Conservation (phyloP, 257 asterid genomes). For the Salvia miltiorrhiza region DNA sequence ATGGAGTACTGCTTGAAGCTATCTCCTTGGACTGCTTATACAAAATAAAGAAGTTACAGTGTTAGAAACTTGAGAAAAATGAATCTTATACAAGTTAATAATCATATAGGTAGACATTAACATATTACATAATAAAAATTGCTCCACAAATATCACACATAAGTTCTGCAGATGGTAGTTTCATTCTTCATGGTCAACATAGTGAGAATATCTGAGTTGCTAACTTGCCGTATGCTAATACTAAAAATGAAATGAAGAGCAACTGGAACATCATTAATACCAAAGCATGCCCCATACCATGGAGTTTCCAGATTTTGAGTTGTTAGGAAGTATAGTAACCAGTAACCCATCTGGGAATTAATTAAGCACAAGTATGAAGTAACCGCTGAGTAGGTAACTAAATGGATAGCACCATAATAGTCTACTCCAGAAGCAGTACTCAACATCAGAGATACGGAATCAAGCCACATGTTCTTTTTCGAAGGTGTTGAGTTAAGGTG, state of each 20-base stretch:
- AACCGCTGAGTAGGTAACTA: not conserved
- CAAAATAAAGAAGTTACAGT: conserved; percentile 11
- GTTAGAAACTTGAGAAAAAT: conserved; percentile 7
- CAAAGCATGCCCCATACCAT: not conserved
- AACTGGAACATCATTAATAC: not conserved
- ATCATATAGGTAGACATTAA: not conserved
- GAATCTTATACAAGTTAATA: not conserved
- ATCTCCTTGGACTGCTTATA: conserved; percentile 77
- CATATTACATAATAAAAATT: not conserved
- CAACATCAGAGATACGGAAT: not conserved
- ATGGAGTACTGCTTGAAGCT: conserved; percentile 44
- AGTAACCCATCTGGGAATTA: not conserved
- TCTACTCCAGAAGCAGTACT: conserved; percentile 10
- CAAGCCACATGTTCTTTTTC: not conserved
- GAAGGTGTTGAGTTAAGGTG: not conserved
- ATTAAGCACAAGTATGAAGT: not conserved
- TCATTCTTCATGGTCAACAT: not conserved
- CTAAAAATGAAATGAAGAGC: not conserved
- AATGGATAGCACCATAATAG: not conserved
- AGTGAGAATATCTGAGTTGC: not conserved
- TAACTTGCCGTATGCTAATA: not conserved
- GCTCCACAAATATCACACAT: conserved; percentile 2
- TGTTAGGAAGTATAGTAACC: not conserved
- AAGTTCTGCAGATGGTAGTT: not conserved
- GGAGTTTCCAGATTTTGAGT: not conserved